Percentiles rank a stretch among this genome's conserved stretches.
These are phyloP conservation scores for Aureobasidium sp. DNA, from an alignment of 2,329 filamentous ascomycete genomes.

Conservation along the genomic window DNA sequence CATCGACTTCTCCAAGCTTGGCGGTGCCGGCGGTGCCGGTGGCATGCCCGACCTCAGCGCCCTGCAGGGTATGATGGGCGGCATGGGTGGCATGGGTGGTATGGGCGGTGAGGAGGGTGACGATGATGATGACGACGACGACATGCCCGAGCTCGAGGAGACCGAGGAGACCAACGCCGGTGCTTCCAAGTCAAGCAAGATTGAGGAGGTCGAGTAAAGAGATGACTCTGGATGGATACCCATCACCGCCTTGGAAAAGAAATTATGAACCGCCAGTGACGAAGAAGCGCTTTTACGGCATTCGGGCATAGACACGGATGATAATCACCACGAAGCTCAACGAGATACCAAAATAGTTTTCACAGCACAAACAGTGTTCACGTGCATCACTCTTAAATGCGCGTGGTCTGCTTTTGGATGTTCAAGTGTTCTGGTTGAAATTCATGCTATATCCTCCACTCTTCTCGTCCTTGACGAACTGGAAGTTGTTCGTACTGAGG, in stretches of 20 bases:
- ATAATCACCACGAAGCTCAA: constrained; percentile 12
- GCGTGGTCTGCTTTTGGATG: neutral
- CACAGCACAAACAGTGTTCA: neutral
- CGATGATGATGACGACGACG: constrained; percentile 54
- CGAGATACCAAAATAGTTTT: constrained; percentile 9
- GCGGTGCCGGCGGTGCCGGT: constrained; percentile 18
- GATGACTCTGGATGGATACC: neutral
- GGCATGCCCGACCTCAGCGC: constrained; percentile 31
- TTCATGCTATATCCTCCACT: constrained; percentile 93
- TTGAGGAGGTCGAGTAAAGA: constrained; percentile 37
- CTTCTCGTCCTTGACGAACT: constrained; percentile 84
- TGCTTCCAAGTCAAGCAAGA: constrained; percentile 27
- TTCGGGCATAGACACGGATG: neutral
- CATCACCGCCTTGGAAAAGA: neutral
- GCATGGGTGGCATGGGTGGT: constrained; percentile 3
- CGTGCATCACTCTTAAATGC: neutral
- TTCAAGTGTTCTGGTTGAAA: constrained; percentile 49
- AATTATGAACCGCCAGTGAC: constrained; percentile 7
- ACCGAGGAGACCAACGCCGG: constrained; percentile 40
- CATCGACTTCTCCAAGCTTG: constrained; percentile 89
- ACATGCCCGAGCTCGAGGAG: constrained; percentile 73
- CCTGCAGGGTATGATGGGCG: constrained; percentile 15
- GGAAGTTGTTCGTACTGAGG: constrained; percentile 86
- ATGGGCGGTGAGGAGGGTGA: constrained; percentile 16
- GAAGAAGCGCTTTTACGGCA: neutral